Conservation (phyloP, 345 rosid species). For the Pelargonium nanum region DNA sequence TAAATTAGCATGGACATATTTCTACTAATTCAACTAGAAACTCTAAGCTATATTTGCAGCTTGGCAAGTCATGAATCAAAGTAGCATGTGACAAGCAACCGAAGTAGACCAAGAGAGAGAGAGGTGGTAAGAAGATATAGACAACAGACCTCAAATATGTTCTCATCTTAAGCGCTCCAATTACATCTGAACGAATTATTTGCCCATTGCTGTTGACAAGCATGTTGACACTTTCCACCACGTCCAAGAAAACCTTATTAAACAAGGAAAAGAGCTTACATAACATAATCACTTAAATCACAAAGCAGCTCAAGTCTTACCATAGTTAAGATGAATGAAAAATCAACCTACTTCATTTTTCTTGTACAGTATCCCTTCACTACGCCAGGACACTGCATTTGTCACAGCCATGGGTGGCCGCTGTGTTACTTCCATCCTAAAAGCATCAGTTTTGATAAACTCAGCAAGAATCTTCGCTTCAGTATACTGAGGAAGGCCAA, state of each 20-base stretch:
- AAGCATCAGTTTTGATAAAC: slow-evolving; percentile 81
- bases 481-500: slow-evolving; percentile 70
- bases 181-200: slow-evolving; percentile 41
- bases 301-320: background rate
- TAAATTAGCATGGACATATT: no score
- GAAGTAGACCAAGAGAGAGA: background rate
- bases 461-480: slow-evolving; percentile 75
- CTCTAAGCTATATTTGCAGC: no score
- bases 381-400: slow-evolving; percentile 81
- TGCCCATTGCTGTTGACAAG: slow-evolving; percentile 56
- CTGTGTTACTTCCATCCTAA: slow-evolving; percentile 71
- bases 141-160: slow-evolving; percentile 36
- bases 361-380: slow-evolving; percentile 65
- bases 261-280: slow-evolving; percentile 3
- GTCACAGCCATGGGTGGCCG: slow-evolving; percentile 90
- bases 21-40: no score
- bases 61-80: no score
- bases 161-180: slow-evolving; percentile 53
- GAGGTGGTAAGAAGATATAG: background rate
- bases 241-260: slow-evolving; percentile 47
- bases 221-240: slow-evolving; percentile 47
- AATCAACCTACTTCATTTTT: slow-evolving; percentile 52
- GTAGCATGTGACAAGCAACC: no score
- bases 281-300: slow-evolving; percentile 1
- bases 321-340: slow-evolving; percentile 1